Percentiles rank a stretch among this genome's conserved stretches.
phyloP scores from a whole-genome alignment of 345 rosid species.

The Ricinus communis region DNA sequence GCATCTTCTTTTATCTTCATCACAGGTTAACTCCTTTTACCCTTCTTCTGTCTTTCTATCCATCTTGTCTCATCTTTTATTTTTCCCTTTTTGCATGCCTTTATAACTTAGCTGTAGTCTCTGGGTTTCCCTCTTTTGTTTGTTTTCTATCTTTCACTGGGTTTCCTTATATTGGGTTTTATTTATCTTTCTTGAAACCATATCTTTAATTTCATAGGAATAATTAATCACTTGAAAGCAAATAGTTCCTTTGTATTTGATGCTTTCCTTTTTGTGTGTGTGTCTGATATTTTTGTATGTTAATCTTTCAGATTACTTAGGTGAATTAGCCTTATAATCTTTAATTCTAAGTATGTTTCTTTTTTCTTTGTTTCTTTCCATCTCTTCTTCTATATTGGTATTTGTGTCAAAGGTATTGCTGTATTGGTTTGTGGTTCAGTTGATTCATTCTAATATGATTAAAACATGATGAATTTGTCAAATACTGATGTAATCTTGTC shows the following conservation, averaged over 20 bases:
- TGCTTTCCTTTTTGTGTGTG: too few relatives aligned
- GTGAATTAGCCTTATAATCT: too few relatives aligned
- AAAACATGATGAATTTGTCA: background rate
- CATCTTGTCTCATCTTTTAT: background rate
- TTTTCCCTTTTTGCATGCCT: background rate
- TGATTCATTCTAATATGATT: background rate
- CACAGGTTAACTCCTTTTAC: constrained; percentile 10
- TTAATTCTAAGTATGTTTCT: too few relatives aligned
- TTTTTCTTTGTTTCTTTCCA: too few relatives aligned
- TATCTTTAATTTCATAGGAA: background rate
- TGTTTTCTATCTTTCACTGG: background rate
- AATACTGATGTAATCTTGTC: background rate
- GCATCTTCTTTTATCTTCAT: background rate
- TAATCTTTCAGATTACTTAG: too few relatives aligned
- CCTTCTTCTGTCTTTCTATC: background rate
- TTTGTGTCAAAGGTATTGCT: too few relatives aligned
- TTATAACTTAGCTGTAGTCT: background rate
- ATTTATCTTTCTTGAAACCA: background rate
- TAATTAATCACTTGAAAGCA: background rate
- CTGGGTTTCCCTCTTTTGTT: background rate
- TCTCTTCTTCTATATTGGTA: too few relatives aligned
- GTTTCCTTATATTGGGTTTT: background rate
- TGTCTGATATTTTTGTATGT: too few relatives aligned
- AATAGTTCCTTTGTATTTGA: background rate
- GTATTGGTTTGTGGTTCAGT: background rate